Evolutionary conservation across 1,284 basidiomycete genomes (phyloP).

Genomic region (Inonotus obliquus): DNA sequence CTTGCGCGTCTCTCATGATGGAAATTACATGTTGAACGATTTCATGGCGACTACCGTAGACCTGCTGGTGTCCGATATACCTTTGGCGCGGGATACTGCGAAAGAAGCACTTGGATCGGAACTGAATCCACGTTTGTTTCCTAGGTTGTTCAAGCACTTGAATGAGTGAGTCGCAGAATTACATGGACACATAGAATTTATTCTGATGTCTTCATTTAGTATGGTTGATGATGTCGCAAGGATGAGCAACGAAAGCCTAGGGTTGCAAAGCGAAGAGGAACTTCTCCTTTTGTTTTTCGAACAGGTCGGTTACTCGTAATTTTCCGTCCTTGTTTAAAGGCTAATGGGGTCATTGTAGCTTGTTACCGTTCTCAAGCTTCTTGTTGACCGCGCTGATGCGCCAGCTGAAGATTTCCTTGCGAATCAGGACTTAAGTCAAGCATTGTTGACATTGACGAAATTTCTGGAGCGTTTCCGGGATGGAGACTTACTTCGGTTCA

Average conservation of each 20-base stretch:
- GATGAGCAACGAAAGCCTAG: neutral
- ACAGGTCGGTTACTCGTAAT: slow-evolving; percentile 43
- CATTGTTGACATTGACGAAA: slow-evolving; percentile 57
- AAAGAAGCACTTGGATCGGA: slow-evolving; percentile 80
- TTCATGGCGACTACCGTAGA: slow-evolving; percentile 74
- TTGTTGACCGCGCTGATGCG: slow-evolving; percentile 69
- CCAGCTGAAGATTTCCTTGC: slow-evolving; percentile 53
- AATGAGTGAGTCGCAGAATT: slow-evolving; percentile 53
- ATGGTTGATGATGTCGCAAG: slow-evolving; percentile 43
- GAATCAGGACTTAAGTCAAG: slow-evolving; percentile 66
- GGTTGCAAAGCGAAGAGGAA: slow-evolving; percentile 40
- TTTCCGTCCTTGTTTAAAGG: slow-evolving; percentile 2
- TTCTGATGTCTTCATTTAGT: slow-evolving; percentile 26
- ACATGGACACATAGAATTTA: neutral
- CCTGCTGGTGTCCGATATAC: slow-evolving; percentile 56
- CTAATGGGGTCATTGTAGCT: slow-evolving; percentile 39
- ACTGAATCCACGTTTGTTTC: slow-evolving; percentile 64
- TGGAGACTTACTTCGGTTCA: slow-evolving; percentile 54
- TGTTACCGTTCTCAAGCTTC: slow-evolving; percentile 68
- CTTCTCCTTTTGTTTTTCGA: slow-evolving; percentile 67
- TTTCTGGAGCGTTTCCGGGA: slow-evolving; percentile 65
- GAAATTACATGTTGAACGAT: slow-evolving; percentile 48
- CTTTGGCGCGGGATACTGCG: slow-evolving; percentile 68
- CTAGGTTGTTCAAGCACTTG: slow-evolving; percentile 63
- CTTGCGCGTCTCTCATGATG: slow-evolving; percentile 59